Percentiles rank a stretch among this genome's conserved stretches.
phyloP scores from a whole-genome alignment of 768 basidiomycete genomes.

The Suillus luteus region DNA sequence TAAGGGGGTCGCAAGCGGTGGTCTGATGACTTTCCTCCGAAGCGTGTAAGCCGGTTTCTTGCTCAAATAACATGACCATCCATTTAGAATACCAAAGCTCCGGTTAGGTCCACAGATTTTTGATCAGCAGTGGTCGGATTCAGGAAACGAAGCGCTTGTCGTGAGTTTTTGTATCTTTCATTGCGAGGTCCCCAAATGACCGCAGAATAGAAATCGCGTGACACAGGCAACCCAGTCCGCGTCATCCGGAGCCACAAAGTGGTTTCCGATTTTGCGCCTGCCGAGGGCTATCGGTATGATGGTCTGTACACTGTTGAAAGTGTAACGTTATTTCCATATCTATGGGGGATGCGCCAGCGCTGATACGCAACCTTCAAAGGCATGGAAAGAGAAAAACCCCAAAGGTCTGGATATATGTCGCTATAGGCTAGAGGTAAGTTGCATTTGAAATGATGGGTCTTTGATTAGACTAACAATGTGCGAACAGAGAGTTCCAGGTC shows the following conservation, averaged over 20 bases:
- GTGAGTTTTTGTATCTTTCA: conserved; percentile 13
- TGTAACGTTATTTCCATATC: conserved; percentile 16
- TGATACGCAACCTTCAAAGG: conserved; percentile 15
- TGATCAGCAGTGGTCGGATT: conserved; percentile 26
- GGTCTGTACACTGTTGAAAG: conserved; percentile 29
- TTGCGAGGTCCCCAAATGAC: background rate
- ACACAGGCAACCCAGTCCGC: conserved; percentile 24
- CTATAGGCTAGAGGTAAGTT: conserved; percentile 27
- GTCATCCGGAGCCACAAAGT: conserved; percentile 27
- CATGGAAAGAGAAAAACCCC: conserved; percentile 23
- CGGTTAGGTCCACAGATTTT: conserved; percentile 24
- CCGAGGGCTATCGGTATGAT: conserved; percentile 31
- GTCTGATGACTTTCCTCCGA: conserved; percentile 16
- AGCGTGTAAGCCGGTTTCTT: conserved; percentile 22
- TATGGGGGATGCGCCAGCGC: background rate
- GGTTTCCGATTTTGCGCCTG: conserved; percentile 30
- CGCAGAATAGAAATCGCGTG: conserved; percentile 22
- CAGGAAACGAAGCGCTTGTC: conserved; percentile 19
- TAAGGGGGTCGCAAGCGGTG: conserved; percentile 23
- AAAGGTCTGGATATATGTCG: conserved; percentile 25
- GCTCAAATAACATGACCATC: background rate
- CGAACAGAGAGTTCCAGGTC: conserved; percentile 27
- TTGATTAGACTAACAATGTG: background rate
- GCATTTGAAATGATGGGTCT: background rate
- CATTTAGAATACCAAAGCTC: conserved; percentile 13